A percentile compares a stretch with the other conserved stretches of the same genome.
Conservation (phyloP, 306 rosid species). For the Geum urbanum region DNA sequence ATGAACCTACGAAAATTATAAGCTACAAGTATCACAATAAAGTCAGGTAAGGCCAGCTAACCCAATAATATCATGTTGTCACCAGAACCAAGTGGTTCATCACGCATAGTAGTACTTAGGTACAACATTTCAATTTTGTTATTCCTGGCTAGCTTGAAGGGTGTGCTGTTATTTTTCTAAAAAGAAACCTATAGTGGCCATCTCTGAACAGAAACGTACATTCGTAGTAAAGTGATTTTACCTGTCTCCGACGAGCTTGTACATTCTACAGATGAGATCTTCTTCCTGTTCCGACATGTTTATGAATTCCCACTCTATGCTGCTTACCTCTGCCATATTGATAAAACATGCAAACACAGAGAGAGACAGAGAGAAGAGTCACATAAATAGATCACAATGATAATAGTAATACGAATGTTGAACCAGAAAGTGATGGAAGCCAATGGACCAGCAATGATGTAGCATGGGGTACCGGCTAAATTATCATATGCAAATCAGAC, state of each 20-base stretch:
- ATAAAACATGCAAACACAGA: not conserved
- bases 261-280: constrained; percentile 56
- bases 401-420: not conserved
- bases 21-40: no score
- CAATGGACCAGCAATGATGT: constrained; percentile 2
- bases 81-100: not conserved
- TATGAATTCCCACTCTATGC: constrained; percentile 53
- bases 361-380: not conserved
- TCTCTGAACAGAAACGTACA: not conserved
- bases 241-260: constrained; percentile 58
- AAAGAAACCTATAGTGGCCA: not conserved
- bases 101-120: not conserved
- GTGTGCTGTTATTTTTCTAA: not conserved
- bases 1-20: not conserved
- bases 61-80: not conserved
- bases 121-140: not conserved
- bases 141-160: not conserved
- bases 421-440: not conserved
- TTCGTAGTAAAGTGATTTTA: not conserved
- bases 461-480: not conserved
- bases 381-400: not conserved
- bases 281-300: constrained; percentile 53
- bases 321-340: constrained; percentile 49
- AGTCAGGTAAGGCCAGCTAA: no score
- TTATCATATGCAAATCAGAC: not conserved